Evolutionary conservation across 1,284 basidiomycete species (phyloP).

Genomic region (Ustilago bromivora): DNA sequence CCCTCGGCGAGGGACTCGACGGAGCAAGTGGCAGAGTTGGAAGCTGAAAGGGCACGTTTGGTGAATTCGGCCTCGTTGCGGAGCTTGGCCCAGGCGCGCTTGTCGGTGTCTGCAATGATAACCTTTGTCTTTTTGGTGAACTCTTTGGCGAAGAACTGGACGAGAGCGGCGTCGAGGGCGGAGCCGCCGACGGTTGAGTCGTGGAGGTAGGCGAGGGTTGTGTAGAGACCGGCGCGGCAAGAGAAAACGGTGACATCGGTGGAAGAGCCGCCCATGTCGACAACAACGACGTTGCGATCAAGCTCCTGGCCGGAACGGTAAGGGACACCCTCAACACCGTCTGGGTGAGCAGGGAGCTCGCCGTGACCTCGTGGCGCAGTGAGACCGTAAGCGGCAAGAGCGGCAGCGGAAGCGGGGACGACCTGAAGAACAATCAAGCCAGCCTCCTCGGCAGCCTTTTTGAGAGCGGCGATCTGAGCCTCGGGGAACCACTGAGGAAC

Average conservation of each 20-base stretch:
- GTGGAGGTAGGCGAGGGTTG: slow-evolving; percentile 72
- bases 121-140: slow-evolving; percentile 97
- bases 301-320: slow-evolving; percentile 71
- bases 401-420: slow-evolving; percentile 84
- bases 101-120: slow-evolving; percentile 73
- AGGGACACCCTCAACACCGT: slow-evolving; percentile 68
- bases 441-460: slow-evolving; percentile 78
- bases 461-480: slow-evolving; percentile 79
- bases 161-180: slow-evolving; percentile 82
- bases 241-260: slow-evolving; percentile 73
- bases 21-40: slow-evolving; percentile 85
- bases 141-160: slow-evolving; percentile 93
- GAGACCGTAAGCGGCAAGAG: slow-evolving; percentile 74
- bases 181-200: slow-evolving; percentile 75
- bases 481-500: slow-evolving; percentile 82
- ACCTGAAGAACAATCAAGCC: slow-evolving; percentile 85
- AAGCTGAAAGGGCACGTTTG: slow-evolving; percentile 91
- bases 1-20: slow-evolving; percentile 97
- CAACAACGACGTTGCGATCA: slow-evolving; percentile 74
- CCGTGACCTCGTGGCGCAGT: slow-evolving; percentile 72
- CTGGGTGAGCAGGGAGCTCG: slow-evolving; percentile 63
- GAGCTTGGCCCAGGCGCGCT: slow-evolving; percentile 92
- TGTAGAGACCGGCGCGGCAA: slow-evolving; percentile 74
- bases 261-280: slow-evolving; percentile 75
- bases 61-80: slow-evolving; percentile 93